These are phyloP conservation scores for Tieghemostelium lacteum DNA, from an alignment of 78 protist genomes.

Conservation along the genomic window DNA sequence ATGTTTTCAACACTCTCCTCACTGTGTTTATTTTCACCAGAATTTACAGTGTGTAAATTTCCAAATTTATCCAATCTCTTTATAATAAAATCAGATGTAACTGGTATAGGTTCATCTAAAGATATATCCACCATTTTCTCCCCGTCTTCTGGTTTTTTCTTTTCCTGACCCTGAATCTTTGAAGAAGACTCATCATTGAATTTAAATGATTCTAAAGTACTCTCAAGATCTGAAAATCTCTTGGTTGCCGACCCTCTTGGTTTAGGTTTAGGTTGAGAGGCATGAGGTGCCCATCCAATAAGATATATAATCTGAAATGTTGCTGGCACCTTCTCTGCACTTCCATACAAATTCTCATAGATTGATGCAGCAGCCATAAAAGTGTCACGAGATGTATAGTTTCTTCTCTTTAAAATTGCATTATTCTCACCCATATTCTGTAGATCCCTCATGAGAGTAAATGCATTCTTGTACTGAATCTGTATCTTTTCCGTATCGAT, in stretches of 20 bases:
- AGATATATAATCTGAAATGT: constrained; percentile 82
- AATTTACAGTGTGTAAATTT: too few relatives aligned
- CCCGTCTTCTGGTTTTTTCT: not conserved
- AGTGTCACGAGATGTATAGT: constrained; percentile 41
- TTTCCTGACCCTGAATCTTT: not conserved
- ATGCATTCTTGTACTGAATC: constrained; percentile 53
- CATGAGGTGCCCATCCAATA: constrained; percentile 88
- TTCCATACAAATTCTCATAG: constrained; percentile 51
- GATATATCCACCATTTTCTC: constrained; percentile 1
- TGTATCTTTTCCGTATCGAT: constrained; percentile 75
- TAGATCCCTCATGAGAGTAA: constrained; percentile 78
- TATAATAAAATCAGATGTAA: constrained; percentile 56
- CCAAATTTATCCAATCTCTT: constrained; percentile 72
- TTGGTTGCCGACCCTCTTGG: constrained; percentile 70
- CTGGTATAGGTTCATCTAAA: constrained; percentile 56
- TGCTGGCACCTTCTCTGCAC: constrained; percentile 69
- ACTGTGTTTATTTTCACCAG: too few relatives aligned
- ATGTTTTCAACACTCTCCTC: too few relatives aligned
- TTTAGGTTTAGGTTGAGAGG: constrained; percentile 83
- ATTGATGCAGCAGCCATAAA: constrained; percentile 76
- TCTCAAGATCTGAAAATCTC: constrained; percentile 58
- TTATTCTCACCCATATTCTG: constrained; percentile 85
- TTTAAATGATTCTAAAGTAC: constrained; percentile 6
- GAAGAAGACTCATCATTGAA: not conserved
- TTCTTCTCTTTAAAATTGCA: constrained; percentile 52